Percentiles rank a stretch among this genome's conserved stretches.
These are phyloP conservation scores for Eucalyptus marginata DNA, from an alignment of 345 rosid species.

Conservation along the genomic window DNA sequence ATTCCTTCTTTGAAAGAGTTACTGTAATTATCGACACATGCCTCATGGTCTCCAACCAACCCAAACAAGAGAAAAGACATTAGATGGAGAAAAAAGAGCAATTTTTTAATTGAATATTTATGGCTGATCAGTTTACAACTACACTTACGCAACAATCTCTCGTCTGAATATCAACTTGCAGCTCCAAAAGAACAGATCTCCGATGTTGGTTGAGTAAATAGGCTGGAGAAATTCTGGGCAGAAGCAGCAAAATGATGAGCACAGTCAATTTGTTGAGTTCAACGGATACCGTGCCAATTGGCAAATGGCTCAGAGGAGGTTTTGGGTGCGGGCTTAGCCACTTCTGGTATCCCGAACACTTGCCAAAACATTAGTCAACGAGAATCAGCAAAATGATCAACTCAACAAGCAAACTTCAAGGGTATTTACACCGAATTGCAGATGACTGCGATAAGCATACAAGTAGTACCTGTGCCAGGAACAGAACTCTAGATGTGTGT, in stretches of 20 bases:
- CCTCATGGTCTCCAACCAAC: constrained; percentile 83
- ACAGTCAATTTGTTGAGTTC: neutral
- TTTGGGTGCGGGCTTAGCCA: constrained; percentile 6
- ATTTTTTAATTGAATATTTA: neutral
- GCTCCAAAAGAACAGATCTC: neutral
- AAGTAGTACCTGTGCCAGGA: constrained; percentile 2
- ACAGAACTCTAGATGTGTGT: constrained; percentile 23
- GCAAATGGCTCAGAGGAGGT: constrained; percentile 10
- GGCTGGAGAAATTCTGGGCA: neutral
- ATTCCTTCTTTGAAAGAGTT: constrained; percentile 63
- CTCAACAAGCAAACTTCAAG: neutral
- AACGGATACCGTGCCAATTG: neutral
- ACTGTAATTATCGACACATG: constrained; percentile 90
- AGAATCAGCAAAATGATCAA: neutral
- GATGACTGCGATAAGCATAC: neutral
- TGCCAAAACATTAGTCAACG: constrained; percentile 15
- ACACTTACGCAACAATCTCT: constrained; percentile 44
- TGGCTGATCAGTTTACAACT: neutral
- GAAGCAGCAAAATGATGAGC: neutral
- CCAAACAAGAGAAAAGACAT: neutral
- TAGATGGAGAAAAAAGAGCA: neutral
- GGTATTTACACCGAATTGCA: neutral
- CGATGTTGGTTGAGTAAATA: neutral
- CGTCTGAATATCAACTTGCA: neutral
- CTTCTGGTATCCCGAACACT: constrained; percentile 29